Conservation (phyloP, 371 early-diverging fungal genomes). For the Mucor irregularis region DNA sequence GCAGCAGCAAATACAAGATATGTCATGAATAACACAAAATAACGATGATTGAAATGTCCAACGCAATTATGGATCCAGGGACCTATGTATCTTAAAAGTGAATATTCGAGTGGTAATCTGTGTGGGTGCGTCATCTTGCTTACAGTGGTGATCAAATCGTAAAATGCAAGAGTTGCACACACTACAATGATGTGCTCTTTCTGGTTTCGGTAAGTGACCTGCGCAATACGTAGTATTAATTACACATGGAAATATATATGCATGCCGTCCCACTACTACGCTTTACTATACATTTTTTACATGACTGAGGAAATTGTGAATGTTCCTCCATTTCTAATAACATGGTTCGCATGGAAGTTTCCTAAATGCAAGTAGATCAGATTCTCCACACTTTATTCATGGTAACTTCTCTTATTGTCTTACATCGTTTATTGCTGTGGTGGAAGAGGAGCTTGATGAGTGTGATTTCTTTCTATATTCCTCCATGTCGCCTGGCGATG, state of each 20-base stretch:
- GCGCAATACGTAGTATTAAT: too few species aligned
- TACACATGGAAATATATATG: background rate
- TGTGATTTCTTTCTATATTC: constrained; percentile 25
- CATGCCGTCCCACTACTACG: background rate
- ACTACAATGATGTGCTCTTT: constrained; percentile 91
- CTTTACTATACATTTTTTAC: constrained; percentile 52
- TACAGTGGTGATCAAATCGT: constrained; percentile 71
- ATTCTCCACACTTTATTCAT: too few species aligned
- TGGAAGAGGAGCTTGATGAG: background rate
- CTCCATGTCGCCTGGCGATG: constrained; percentile 50
- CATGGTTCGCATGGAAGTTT: constrained; percentile 29
- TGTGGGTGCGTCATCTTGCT: constrained; percentile 15
- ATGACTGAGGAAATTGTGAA: constrained; percentile 42
- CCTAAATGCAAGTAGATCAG: constrained; percentile 16
- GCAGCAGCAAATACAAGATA: constrained; percentile 61
- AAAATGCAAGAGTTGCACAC: constrained; percentile 85
- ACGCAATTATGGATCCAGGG: constrained; percentile 85
- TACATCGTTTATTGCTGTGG: background rate
- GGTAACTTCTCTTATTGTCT: too few species aligned
- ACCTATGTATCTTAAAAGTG: too few species aligned
- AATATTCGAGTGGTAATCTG: too few species aligned
- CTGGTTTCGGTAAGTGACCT: constrained; percentile 80
- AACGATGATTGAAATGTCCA: constrained; percentile 81
- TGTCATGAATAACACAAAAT: constrained; percentile 79
- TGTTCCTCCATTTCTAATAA: constrained; percentile 54